A percentile compares a stretch with the other conserved stretches of the same genome.
Conservation (phyloP, 306 rosid species). For the Hippophae gyantsensis region DNA sequence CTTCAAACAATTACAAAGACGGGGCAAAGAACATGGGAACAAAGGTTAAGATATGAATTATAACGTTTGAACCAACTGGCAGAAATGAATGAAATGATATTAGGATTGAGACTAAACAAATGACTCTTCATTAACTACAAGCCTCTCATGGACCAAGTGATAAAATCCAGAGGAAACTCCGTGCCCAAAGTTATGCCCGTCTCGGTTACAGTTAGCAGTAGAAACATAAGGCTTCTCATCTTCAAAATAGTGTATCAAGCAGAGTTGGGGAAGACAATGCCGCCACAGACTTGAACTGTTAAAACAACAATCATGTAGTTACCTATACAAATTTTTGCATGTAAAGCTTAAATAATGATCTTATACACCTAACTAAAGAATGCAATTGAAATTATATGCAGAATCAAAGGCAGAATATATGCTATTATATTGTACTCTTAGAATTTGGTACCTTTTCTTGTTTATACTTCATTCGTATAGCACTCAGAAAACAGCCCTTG, state of each 20-base stretch:
- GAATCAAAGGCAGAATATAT: not conserved
- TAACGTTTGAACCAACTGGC: conserved; percentile 22
- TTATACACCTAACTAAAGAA: not conserved
- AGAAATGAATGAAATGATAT: conserved; percentile 25
- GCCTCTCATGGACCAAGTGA: conserved; percentile 17
- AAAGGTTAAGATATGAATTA: conserved; percentile 31
- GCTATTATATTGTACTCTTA: not conserved
- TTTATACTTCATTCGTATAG: conserved; percentile 57
- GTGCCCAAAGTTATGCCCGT: conserved; percentile 15
- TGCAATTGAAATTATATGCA: not conserved
- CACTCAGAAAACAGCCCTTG: conserved; percentile 48
- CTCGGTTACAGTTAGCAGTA: not conserved
- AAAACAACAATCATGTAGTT: conserved; percentile 8
- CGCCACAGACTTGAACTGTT: conserved; percentile 67
- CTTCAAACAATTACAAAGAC: conserved; percentile 9
- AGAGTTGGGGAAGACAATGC: conserved; percentile 57
- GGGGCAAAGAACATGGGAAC: conserved; percentile 19
- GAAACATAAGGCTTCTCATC: not conserved
- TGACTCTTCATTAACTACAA: conserved; percentile 14
- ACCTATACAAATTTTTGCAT: not conserved
- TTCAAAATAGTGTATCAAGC: conserved; percentile 46
- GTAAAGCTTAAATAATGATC: not conserved
- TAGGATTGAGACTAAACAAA: conserved; percentile 25
- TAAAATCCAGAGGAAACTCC: conserved; percentile 19
- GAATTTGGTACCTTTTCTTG: conserved; percentile 53